A percentile compares a stretch with the other conserved stretches of the same genome.
Conservation (phyloP, 2,329 filamentous ascomycete genomes). For the Ceratocystis diversiconidia region DNA sequence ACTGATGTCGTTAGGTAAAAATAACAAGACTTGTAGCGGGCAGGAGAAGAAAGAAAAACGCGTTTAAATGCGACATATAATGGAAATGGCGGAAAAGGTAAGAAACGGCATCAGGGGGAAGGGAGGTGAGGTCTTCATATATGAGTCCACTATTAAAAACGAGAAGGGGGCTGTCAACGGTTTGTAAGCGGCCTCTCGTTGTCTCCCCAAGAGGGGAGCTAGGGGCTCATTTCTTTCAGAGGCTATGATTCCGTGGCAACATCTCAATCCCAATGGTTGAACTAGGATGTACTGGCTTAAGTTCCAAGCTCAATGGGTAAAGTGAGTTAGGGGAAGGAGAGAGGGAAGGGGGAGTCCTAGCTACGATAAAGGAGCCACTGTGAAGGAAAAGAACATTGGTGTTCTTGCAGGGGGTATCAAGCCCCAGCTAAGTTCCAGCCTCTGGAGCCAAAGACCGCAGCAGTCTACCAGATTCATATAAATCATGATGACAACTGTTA, state of each 20-base stretch:
- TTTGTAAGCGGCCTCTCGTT: not conserved
- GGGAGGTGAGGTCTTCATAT: not conserved
- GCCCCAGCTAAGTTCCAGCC: too few relatives aligned
- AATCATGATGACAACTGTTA: not conserved
- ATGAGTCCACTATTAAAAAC: not conserved
- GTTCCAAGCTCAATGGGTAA: not conserved
- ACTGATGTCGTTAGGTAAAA: not conserved
- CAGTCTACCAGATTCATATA: not conserved
- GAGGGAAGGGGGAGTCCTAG: too few relatives aligned
- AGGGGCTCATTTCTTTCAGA: not conserved
- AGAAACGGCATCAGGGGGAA: not conserved
- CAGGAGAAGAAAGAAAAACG: too few relatives aligned
- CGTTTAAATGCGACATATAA: too few relatives aligned
- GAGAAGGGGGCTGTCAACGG: not conserved
- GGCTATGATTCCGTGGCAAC: not conserved
- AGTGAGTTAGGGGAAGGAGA: too few relatives aligned
- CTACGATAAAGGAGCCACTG: too few relatives aligned
- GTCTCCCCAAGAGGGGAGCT: not conserved
- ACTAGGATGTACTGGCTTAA: not conserved
- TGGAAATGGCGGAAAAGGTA: not conserved
- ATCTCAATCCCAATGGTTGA: not conserved
- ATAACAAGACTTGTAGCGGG: not conserved
- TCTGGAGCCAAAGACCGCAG: too few relatives aligned
- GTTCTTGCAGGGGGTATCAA: too few relatives aligned
- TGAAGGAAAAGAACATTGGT: too few relatives aligned